A percentile compares a stretch with the other conserved stretches of the same genome.
Evolutionary conservation across 805 yeast genomes (phyloP).

Genomic region (Lipomyces kockii): DNA sequence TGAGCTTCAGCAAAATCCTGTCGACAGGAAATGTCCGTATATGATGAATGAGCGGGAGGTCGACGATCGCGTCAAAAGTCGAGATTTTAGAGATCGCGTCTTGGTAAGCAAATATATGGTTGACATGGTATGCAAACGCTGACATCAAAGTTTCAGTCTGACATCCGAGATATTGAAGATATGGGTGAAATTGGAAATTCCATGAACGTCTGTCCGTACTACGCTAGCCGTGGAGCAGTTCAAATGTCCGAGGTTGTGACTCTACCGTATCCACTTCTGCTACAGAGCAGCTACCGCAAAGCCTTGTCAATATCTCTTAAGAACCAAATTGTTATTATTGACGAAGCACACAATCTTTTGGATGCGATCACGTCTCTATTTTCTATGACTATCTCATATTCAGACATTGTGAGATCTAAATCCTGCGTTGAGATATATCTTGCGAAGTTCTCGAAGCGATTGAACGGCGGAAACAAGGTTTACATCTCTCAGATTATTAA

Average conservation of each 20-base stretch:
- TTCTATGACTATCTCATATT: slow-evolving; percentile 60
- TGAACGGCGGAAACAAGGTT: slow-evolving; percentile 74
- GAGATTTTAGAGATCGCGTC: slow-evolving; percentile 59
- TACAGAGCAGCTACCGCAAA: slow-evolving; percentile 64
- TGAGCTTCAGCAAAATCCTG: slow-evolving; percentile 58
- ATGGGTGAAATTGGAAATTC: slow-evolving; percentile 62
- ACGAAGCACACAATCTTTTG: slow-evolving; percentile 88
- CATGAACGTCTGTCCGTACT: slow-evolving; percentile 77
- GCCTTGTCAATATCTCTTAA: slow-evolving; percentile 62
- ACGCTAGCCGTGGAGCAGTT: slow-evolving; percentile 64
- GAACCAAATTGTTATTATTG: slow-evolving; percentile 75
- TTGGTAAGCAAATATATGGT: slow-evolving; percentile 41
- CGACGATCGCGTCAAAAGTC: slow-evolving; percentile 44
- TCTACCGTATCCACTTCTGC: slow-evolving; percentile 79
- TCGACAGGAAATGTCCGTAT: slow-evolving; percentile 49
- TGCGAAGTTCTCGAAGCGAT: slow-evolving; percentile 61
- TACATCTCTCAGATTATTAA: slow-evolving; percentile 67
- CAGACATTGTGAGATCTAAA: slow-evolving; percentile 54
- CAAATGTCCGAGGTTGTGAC: slow-evolving; percentile 74
- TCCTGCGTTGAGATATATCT: slow-evolving; percentile 60
- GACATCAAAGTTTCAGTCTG: slow-evolving; percentile 41
- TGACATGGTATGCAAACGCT: background rate
- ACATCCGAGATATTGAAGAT: slow-evolving; percentile 80
- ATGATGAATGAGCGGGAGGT: slow-evolving; percentile 47
- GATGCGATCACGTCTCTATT: slow-evolving; percentile 75